phyloP scores from a whole-genome alignment of 306 rosid genomes.

The Gynostemma pentaphyllum region DNA sequence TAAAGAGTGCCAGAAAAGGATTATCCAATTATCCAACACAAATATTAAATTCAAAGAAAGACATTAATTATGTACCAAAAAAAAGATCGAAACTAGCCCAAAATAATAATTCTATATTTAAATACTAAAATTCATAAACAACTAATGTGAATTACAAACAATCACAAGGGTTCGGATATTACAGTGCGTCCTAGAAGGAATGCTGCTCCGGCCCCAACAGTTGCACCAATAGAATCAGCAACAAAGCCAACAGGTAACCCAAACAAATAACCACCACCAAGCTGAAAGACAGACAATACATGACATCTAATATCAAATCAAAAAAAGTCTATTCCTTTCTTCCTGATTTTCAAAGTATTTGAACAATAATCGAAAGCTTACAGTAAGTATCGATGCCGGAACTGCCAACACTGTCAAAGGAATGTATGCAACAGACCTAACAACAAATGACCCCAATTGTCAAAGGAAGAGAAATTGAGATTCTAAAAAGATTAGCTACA shows the following conservation, averaged over 20 bases:
- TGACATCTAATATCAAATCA: neutral
- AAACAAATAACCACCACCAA: conserved; percentile 58
- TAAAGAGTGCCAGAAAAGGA: conserved; percentile 15
- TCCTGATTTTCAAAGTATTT: neutral
- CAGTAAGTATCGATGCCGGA: conserved; percentile 48
- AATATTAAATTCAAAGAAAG: neutral
- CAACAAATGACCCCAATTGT: neutral
- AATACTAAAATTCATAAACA: neutral
- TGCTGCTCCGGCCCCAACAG: conserved; percentile 46
- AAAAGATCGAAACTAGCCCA: neutral
- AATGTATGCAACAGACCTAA: conserved; percentile 49
- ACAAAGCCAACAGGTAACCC: conserved; percentile 46
- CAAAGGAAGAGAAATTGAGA: neutral
- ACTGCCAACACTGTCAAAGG: conserved; percentile 43
- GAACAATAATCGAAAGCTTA: conserved; percentile 11
- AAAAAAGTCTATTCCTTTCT: neutral
- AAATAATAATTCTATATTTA: neutral
- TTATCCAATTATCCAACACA: conserved; percentile 1
- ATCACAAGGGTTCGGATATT: conserved; percentile 1
- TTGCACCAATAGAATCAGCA: conserved; percentile 49
- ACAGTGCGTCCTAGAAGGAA: conserved; percentile 49
- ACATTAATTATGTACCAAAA: neutral
- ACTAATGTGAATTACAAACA: neutral
- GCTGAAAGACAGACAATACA: conserved; percentile 19
- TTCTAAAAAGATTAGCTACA: neutral